Base-by-base conservation (phyloP, 345 rosid genomes). In the Excoecaria agallocha region DNA sequence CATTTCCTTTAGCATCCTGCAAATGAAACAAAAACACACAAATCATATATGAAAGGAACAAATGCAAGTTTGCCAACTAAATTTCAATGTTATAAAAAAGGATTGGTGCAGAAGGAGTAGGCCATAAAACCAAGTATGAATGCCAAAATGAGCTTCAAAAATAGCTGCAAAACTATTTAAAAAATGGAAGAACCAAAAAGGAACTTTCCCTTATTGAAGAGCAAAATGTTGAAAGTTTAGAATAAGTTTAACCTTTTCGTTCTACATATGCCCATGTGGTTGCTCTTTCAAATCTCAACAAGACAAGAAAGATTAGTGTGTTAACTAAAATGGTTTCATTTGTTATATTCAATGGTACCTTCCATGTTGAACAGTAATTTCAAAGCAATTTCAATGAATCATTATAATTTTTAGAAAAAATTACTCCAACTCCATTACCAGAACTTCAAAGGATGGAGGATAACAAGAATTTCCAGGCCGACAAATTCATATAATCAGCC, bases 1-100 rank as follows among this genome's bases (percentile, higher is more conserved):
- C 79, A 51, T 75, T 58, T 60, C 79, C 79, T 43, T 67, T 71
- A 15, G 79, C 79, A 71, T 79, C 73, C 82, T 79, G 78, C 52
- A 69, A 20, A 49, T 51, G 46, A 19, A 63, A 49, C 56, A 24
- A 37, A 6, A 13, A 13, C 13, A 52, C n/a, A 62, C 20, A 38
- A 12, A 62, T 50, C 8, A 61, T 17, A 48, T 22, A 37, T 41
- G 13, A 41, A 39, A 50, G 1, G 11, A 12, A 17, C 24, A 6
- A 4, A 37, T 10, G n/a, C 43, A 37, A 55, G 59, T 20, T 43
- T 39, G 37, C 12, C 48, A 19, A 70, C 39, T 25, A 37, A 15
- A 2, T 25, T 16, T 4, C 59, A 55, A 20, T 55, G 5, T 17
- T 55, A 52, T 19, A 3, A 43, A 43, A 43, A 43, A 43, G 48